Percentiles rank a stretch among this genome's conserved stretches.
phyloP scores from a whole-genome alignment of 169 alveolate genomes.

The Plasmodium chabaudi region DNA sequence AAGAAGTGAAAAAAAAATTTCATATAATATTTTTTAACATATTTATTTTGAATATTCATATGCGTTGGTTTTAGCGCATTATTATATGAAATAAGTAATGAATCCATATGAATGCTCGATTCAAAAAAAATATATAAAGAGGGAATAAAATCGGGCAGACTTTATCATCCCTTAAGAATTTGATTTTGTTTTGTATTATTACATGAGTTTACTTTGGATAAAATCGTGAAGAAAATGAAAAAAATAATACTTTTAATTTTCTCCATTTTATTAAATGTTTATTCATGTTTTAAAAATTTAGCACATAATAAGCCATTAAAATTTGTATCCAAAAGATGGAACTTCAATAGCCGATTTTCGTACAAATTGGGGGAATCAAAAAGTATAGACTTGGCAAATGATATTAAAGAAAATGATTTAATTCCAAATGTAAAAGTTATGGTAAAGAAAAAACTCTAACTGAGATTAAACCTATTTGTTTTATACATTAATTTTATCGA shows the following conservation, averaged over 20 bases:
- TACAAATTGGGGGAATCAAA: slow-evolving; percentile 52
- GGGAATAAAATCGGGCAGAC: too few species aligned
- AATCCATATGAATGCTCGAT: too few species aligned
- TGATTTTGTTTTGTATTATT: not conserved
- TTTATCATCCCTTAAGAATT: not conserved
- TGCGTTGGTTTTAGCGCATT: too few species aligned
- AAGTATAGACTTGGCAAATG: slow-evolving; percentile 68
- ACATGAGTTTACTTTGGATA: not conserved
- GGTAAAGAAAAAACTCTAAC: slow-evolving; percentile 14
- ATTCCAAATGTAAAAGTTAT: slow-evolving; percentile 75
- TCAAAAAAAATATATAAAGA: too few species aligned
- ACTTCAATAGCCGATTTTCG: slow-evolving; percentile 17
- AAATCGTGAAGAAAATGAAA: slow-evolving; percentile 24
- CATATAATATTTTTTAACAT: too few species aligned
- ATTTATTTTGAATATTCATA: too few species aligned
- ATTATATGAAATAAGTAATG: too few species aligned
- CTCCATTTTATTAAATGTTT: slow-evolving; percentile 13
- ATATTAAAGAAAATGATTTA: slow-evolving; percentile 67
- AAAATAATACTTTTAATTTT: slow-evolving; percentile 1
- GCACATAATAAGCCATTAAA: slow-evolving; percentile 20
- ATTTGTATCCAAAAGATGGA: slow-evolving; percentile 47
- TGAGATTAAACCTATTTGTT: too few species aligned
- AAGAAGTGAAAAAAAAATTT: too few species aligned
- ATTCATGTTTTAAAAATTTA: slow-evolving; percentile 51
- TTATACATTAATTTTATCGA: too few species aligned